Base-by-base conservation (phyloP, 257 asterid genomes). In the Solanum appendiculatum region DNA sequence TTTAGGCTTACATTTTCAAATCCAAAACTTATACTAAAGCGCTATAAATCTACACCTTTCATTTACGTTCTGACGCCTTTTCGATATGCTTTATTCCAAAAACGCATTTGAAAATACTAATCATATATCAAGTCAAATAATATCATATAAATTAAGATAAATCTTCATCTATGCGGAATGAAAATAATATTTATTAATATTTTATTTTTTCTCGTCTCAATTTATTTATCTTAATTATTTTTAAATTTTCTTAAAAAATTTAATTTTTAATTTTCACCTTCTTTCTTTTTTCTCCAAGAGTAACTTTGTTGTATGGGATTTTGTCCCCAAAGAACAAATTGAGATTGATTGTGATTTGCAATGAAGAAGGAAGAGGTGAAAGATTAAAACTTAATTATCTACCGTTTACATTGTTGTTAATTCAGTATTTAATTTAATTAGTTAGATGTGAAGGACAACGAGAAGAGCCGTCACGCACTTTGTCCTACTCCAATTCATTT, bases 1-100 rank as follows among this genome's bases (percentile, higher is more conserved):
- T 48, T 14, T 48, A 48, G 0, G 23, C 16, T 15, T 51, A 51
- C 23, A 51, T 16, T 51, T 51, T 0, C 9, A 16, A 23, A 15
- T 6, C 0, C 0, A 0, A 48, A 48, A 48, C 1, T 48, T 48
- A 1, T 0, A 0, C 60, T 51, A 16, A 51, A 16, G 0, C 9
- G 9, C 9, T 20, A 51, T 51, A 16, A 51, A 51, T 51, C 20
- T 51, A 51, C 0, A 0, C 0, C 0, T 16, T 51, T 51, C 23
- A 51, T 51, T 18, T 51, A 18, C 1, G 0, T 0, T 18, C 3
- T 1, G 1, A 16, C 16, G 23, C 3, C 2, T 51, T 16, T 51
- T 6, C 0, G 1, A 1, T 54, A 16, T 0, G 0, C 10, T 18
- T 1, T n/a, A 5, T 18, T 3, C 4, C 42, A 39, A 1, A 7